Evolutionary conservation across 1,139 yeast species (phyloP).

Genomic region (Hansenula sp.): DNA sequence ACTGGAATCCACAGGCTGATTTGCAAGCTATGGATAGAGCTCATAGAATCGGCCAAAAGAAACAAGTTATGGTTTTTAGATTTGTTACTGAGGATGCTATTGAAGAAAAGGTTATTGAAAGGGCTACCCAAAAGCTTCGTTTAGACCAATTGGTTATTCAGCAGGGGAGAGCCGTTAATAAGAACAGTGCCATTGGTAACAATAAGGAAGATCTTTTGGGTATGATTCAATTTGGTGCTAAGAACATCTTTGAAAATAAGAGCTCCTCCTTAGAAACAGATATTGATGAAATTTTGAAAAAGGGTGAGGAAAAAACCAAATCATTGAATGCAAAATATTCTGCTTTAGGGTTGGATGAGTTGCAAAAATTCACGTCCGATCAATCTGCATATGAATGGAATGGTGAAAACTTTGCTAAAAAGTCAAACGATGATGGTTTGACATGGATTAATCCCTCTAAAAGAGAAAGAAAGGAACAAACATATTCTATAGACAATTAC

Average conservation of each 20-base stretch:
- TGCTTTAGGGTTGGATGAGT: constrained; percentile 82
- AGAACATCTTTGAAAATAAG: constrained; percentile 65
- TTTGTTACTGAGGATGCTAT: constrained; percentile 95
- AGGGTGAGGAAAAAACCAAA: constrained; percentile 81
- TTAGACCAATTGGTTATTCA: constrained; percentile 94
- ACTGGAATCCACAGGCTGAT: constrained; percentile 99
- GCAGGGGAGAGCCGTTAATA: constrained; percentile 68
- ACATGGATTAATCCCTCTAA: constrained; percentile 87
- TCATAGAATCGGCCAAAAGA: constrained; percentile 96
- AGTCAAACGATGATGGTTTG: constrained; percentile 44
- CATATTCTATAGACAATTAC: constrained; percentile 83
- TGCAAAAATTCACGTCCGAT: constrained; percentile 86
- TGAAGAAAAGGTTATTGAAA: constrained; percentile 91
- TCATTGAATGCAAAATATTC: constrained; percentile 75
- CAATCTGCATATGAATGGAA: constrained; percentile 96
- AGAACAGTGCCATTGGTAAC: constrained; percentile 46
- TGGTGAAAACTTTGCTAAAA: constrained; percentile 87
- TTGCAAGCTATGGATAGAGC: constrained; percentile 99
- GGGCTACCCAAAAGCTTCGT: constrained; percentile 92
- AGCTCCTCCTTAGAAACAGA: constrained; percentile 55
- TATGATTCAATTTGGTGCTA: constrained; percentile 98
- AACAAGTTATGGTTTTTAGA: constrained; percentile 88
- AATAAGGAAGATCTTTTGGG: constrained; percentile 82
- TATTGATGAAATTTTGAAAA: constrained; percentile 71
- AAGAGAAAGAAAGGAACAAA: constrained; percentile 86